Percentiles rank a stretch among this genome's conserved stretches.
Evolutionary conservation across 768 basidiomycete species (phyloP).

Genomic region (Saitozyma podzolica): DNA sequence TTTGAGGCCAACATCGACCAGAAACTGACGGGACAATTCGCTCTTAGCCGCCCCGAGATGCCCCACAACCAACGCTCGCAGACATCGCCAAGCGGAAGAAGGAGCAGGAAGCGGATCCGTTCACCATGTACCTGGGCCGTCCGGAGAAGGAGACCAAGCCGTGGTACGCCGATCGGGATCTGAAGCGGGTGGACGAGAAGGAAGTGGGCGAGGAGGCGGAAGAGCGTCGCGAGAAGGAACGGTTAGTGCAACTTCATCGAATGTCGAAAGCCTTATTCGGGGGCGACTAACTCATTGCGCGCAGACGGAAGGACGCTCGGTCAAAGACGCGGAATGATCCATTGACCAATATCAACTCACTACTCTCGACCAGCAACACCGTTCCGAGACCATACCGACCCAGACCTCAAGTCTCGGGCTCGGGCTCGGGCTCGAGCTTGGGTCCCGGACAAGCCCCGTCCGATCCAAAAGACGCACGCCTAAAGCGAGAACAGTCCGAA

Average conservation of each 20-base stretch:
- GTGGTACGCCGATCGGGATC: constrained; percentile 51
- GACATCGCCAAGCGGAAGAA: constrained; percentile 44
- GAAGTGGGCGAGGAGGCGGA: constrained; percentile 50
- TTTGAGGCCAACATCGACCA: not conserved
- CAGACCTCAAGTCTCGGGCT: too few species aligned
- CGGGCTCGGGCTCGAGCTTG: too few species aligned
- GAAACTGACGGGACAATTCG: not conserved
- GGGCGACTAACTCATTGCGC: not conserved
- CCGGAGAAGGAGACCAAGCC: constrained; percentile 52
- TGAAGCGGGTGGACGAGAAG: constrained; percentile 46
- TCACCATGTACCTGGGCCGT: constrained; percentile 52
- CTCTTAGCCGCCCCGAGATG: constrained; percentile 4
- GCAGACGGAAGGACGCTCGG: constrained; percentile 45
- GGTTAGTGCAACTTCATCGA: constrained; percentile 1
- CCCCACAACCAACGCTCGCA: constrained; percentile 15
- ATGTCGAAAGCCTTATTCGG: not conserved
- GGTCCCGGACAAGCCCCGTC: not conserved
- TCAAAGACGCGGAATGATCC: constrained; percentile 46
- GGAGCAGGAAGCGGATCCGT: constrained; percentile 43
- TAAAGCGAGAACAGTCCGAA: constrained; percentile 35
- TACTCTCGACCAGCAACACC: constrained; percentile 14
- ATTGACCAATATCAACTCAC: constrained; percentile 38
- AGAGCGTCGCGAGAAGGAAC: constrained; percentile 31
- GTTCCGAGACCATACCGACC: constrained; percentile 6
- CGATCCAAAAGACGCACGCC: constrained; percentile 25